Base-by-base conservation (phyloP, 441 rosid species). In the Biscutella laevigata region DNA sequence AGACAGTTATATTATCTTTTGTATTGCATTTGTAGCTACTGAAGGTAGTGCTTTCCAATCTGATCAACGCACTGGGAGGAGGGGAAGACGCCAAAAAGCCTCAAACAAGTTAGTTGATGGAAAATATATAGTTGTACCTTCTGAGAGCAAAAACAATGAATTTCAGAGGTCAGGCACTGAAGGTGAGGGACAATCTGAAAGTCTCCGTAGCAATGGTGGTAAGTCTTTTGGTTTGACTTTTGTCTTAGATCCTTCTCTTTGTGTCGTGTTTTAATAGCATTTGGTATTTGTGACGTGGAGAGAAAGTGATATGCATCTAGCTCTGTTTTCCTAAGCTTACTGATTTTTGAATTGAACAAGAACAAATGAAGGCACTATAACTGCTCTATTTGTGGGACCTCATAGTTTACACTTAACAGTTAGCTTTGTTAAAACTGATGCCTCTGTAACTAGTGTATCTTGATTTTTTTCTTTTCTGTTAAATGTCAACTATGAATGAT, bases 1-100 rank as follows among this genome's bases (percentile, higher is more conserved):
- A 45, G 39, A 25, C 61, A 26, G 32, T 57, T 34, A 13, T 16
- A 15, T 16, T 15, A 4, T 44, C 26, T 20, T 32, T 19, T 61
- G 34, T 51, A 56, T 64, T 73, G 58, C 77, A 83, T 84, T 72
- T 45, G 68, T 57, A 45, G 46, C 64, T 64, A 37, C 51, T 5
- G 77, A 75, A 68, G 79, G 68, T 74, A 78, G 77, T 47, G 46
- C 62, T 61, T 56, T 78, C 49, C 69, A 64, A 37, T 62, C 75
- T 53, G 91, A 82, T 39, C 64, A 77, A 59, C 67, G 74, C 14
- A 35, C 69, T 5, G 91, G 91, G 68, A 80, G 91, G 78, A 88
- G 71, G 69, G 59, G 81, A 57, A 85, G 95, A 72, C 82, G 91
- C 62, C 89, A 80, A 54, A 91, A 72, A 74, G 78, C 63, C 67